Base-by-base conservation (phyloP, 805 yeast species). In the Vanderwaltozyma verrucispora region DNA sequence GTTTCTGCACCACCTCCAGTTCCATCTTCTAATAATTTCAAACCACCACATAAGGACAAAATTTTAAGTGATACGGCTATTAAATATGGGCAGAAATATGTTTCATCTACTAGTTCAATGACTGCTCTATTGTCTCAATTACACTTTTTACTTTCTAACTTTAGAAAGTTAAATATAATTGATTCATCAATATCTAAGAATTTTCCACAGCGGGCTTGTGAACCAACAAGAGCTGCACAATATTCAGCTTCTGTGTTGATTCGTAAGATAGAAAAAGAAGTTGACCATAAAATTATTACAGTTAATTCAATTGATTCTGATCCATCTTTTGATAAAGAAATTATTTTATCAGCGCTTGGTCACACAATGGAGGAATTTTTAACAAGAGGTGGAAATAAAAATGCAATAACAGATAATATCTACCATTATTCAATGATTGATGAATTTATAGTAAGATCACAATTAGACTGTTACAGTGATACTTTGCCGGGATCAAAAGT, bases 51-150 rank as follows among this genome's bases (percentile, higher is more conserved):
- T 3, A 73, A 73, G 49, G 96, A 89, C 61, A 42, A 52, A 11
- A 51, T 50, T 1, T 63, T 89, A 33, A 49, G 71, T 1, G 37
- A 63, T 4, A 55, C 80, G 9, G 77, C 89, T 0, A 45, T 48
- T 7, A 30, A 40, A 15, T 34, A 28, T 28, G 34, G 48, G 0
- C 44, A 47, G 7, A 50, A 51, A 35, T 89, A 68, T 53, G 74
- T 72, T 40, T 82, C 94, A 2, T 86, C 96, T 1, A 87, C 97
- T 0, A 82, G 94, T 15, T 82, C 95, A 1, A 72, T 89, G 83
- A 88, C 97, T 0, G 68, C 78, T 1, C 60, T 78, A 1, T 66
- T 89, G 32, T 67, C 77, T 3, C 94, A 87, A 35, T 64, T 89
- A 41, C 96, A 92, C 59, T 68, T 67, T 41, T 61, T 84, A 9